These are phyloP conservation scores for Trichopus zeylanicus DNA, from an alignment of 116 monocot species.

Conservation along the genomic window DNA sequence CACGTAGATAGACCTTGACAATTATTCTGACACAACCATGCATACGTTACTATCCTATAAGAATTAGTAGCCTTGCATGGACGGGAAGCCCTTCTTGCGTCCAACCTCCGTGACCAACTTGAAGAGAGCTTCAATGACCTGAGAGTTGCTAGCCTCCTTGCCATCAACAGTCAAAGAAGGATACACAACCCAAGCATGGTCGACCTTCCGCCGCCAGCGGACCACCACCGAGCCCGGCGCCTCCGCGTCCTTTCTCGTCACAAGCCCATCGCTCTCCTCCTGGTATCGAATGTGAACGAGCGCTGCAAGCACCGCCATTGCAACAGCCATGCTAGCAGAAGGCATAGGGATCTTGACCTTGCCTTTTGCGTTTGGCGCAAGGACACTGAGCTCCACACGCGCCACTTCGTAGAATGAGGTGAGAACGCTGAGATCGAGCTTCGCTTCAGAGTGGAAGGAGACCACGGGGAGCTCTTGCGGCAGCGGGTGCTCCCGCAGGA, in stretches of 20 bases:
- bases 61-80: too few relatives aligned
- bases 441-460: conserved; percentile 21
- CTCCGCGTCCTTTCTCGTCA: conserved; percentile 86
- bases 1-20: too few relatives aligned
- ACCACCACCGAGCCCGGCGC: conserved; percentile 87
- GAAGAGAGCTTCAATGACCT: conserved; percentile 81
- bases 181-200: conserved; percentile 97
- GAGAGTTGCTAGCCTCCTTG: conserved; percentile 52
- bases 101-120: conserved; percentile 72
- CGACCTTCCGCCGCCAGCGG: conserved; percentile 56
- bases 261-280: conserved; percentile 91
- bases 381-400: too few relatives aligned
- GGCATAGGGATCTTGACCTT: too few relatives aligned
- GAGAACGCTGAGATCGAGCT: conserved; percentile 5
- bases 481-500: too few relatives aligned
- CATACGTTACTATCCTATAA: too few relatives aligned
- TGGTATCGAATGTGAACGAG: conserved; percentile 70
- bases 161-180: conserved; percentile 43
- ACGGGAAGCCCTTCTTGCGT: conserved; percentile 37
- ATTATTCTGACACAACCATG: too few relatives aligned
- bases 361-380: too few relatives aligned
- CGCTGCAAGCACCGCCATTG: conserved; percentile 82
- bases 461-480: conserved; percentile 45
- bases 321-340: too few relatives aligned
- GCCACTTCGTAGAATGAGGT: too few relatives aligned